Percentiles rank a stretch among this genome's conserved stretches.
Evolutionary conservation across 148 eudicot species (phyloP).

Genomic region (Rhododendron vialii): DNA sequence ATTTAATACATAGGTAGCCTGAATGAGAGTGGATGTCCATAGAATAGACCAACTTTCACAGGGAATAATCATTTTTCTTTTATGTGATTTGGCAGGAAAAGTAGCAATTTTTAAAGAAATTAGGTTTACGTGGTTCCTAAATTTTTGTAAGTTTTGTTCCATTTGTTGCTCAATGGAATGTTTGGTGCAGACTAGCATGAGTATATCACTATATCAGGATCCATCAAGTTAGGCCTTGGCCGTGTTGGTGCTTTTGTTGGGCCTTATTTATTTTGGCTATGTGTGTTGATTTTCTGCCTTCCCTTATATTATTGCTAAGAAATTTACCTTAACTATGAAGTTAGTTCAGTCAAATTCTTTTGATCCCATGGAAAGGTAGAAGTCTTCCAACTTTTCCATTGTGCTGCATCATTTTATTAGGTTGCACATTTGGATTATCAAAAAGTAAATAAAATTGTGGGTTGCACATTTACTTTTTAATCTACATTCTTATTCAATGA

Average conservation of each 20-base stretch:
- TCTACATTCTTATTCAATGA: not conserved
- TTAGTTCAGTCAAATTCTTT: not conserved
- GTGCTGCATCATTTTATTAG: not conserved
- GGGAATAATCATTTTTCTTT: not conserved
- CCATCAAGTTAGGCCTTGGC: not conserved
- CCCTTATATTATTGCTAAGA: not conserved
- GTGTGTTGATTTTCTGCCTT: not conserved
- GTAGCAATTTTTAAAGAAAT: not conserved
- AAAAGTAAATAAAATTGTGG: not conserved
- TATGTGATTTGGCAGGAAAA: not conserved
- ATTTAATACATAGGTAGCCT: not conserved
- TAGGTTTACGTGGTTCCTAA: not conserved
- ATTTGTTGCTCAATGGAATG: not conserved
- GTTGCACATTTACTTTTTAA: not conserved
- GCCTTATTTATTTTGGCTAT: not conserved
- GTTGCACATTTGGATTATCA: not conserved
- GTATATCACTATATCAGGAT: not conserved
- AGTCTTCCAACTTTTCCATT: not conserved
- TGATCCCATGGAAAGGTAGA: not conserved
- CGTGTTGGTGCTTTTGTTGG: not conserved
- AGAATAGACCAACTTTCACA: not conserved
- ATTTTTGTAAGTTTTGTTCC: not conserved
- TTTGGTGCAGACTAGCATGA: not conserved
- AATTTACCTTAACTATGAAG: not conserved
- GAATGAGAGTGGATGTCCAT: not conserved